Base-by-base conservation (phyloP, 1,139 yeast species). In the Diutina catenulata region DNA sequence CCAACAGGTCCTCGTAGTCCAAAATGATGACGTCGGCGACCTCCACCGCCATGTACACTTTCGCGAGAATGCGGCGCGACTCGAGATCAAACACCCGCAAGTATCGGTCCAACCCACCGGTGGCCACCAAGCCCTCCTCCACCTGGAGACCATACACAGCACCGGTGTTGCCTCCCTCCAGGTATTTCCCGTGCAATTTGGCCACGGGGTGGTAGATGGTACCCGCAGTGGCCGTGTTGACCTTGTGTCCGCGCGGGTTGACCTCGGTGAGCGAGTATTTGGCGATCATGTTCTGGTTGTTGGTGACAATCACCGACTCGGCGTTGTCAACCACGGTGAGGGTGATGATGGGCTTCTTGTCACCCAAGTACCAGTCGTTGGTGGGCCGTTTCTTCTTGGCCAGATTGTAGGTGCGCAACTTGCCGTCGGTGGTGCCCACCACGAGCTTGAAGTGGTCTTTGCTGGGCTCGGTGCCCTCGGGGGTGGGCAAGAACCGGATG, bases 31-130 rank as follows among this genome's bases (percentile, higher is more conserved):
- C 67, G 22, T 65, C 64, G 36, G 75, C 69, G n/a, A 83, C 68
- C 50, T 82, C 86, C 4, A 84, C 74, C 3, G 94, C 94, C 27
- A 80, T 52, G 49, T 74, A 88, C 10, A 84, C 80, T 51, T 84
- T 86, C 9, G 76, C 86, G 14, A 79, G 57, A 38, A 74, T 62
- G 37, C 73, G 71, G 39, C 94, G 64, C 1, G 74, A 56, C 2
- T 58, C 60, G 6, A 76, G 52, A 44, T 83, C 80, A 55, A 73
- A 88, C 3, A 83, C 83, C 41, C 96, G 69, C 32, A 86, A 66
- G 53, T 86, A 88, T 50, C 95, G 68, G 53, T 88, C 97, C 28
- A 87, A 67, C 0, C 95, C 95, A 32, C 94, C 95, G 20, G 86
- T 68, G 11, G 60, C 68, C 25, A 64, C 50, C 9, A 62, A 47